A percentile compares a stretch with the other conserved stretches of the same genome.
phyloP scores from a whole-genome alignment of 2,329 filamentous ascomycete species.

The Triangularia setosa region DNA sequence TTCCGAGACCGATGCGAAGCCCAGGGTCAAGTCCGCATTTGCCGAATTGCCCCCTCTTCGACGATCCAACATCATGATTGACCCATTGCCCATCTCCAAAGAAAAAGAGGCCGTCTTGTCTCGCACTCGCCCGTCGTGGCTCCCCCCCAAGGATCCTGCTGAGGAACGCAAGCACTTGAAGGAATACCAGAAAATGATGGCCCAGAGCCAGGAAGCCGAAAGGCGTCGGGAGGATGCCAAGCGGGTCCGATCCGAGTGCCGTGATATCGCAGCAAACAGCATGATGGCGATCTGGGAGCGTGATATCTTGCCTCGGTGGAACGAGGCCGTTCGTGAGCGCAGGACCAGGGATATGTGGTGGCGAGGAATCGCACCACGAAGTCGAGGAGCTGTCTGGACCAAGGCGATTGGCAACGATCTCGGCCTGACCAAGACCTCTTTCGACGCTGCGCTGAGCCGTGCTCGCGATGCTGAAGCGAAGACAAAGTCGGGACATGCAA shows the following conservation, averaged over 20 bases:
- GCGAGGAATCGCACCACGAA: constrained; percentile 69
- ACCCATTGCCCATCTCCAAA: constrained; percentile 77
- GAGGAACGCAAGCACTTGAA: constrained; percentile 88
- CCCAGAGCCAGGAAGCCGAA: constrained; percentile 55
- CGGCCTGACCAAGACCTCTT: constrained; percentile 63
- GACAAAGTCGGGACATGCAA: constrained; percentile 48
- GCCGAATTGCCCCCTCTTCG: constrained; percentile 67
- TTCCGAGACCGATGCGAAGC: constrained; percentile 42
- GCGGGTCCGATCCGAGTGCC: constrained; percentile 48
- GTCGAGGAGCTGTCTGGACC: constrained; percentile 66
- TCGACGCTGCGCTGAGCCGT: constrained; percentile 64
- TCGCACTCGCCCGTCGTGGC: constrained; percentile 76
- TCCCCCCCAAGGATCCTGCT: constrained; percentile 80
- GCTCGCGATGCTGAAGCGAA: constrained; percentile 60
- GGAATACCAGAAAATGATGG: constrained; percentile 83
- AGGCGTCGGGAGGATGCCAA: constrained; percentile 54
- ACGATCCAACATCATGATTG: constrained; percentile 76
- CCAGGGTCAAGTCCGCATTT: constrained; percentile 61
- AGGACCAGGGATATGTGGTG: constrained; percentile 76
- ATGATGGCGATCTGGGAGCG: constrained; percentile 68
- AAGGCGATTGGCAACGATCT: constrained; percentile 71
- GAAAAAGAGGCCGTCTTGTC: constrained; percentile 83
- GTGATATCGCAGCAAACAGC: constrained; percentile 52
- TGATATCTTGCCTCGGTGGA: constrained; percentile 73
- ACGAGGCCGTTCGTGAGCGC: constrained; percentile 63